phyloP scores from a whole-genome alignment of 2,329 filamentous ascomycete species.

The Epichloe amarillans region DNA sequence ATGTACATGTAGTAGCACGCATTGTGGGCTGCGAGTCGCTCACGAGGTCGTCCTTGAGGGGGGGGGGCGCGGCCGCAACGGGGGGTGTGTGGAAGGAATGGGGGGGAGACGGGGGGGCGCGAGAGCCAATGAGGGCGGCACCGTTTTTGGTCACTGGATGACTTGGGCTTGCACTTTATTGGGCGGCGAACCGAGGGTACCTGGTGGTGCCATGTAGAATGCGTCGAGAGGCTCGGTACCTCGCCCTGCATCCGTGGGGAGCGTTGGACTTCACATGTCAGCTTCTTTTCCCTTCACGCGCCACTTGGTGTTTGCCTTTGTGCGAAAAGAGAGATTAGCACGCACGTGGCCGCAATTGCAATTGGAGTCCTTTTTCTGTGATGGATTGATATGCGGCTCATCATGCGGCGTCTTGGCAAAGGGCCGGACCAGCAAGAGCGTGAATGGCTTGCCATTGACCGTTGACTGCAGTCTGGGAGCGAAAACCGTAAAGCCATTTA shows the following conservation, averaged over 20 bases:
- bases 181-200: not conserved
- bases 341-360: not conserved
- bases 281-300: not conserved
- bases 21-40: not conserved
- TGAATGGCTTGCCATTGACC: too few species aligned
- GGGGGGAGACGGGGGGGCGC: not conserved
- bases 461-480: too few species aligned
- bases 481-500: too few species aligned
- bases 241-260: not conserved
- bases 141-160: constrained; percentile 1
- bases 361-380: not conserved
- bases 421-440: too few species aligned
- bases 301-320: not conserved
- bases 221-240: not conserved
- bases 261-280: constrained; percentile 1
- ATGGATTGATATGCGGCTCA: not conserved
- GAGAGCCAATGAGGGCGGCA: constrained; percentile 2
- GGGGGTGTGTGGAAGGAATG: not conserved
- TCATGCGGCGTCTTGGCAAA: too few species aligned
- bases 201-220: not conserved
- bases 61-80: not conserved
- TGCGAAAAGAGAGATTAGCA: not conserved
- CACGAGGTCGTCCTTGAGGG: not conserved
- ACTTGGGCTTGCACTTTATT: constrained; percentile 2
- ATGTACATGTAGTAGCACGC: not conserved